A percentile compares a stretch with the other conserved stretches of the same genome.
Conservation (phyloP, 2,329 filamentous ascomycete species). For the Cadophora sp. region DNA sequence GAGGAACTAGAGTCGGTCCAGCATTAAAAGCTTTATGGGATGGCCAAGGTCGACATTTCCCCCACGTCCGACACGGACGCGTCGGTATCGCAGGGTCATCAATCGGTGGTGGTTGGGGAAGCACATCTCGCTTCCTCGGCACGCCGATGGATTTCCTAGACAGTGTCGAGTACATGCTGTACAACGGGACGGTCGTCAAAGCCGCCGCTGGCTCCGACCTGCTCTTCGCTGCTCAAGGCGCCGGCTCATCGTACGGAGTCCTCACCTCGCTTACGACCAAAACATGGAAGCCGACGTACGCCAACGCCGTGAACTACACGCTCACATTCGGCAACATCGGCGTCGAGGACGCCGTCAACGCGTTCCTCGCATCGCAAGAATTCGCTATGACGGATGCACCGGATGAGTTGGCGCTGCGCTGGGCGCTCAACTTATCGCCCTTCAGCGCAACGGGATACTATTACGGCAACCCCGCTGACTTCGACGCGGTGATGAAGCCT, state of each 20-base stretch:
- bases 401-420: slow-evolving; percentile 27
- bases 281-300: slow-evolving; percentile 22
- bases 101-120: slow-evolving; percentile 29
- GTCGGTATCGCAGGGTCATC: slow-evolving; percentile 24
- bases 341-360: not conserved
- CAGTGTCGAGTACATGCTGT: slow-evolving; percentile 29
- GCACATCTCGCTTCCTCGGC: slow-evolving; percentile 23
- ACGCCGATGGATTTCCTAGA: slow-evolving; percentile 29
- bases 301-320: slow-evolving; percentile 23
- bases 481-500: slow-evolving; percentile 22
- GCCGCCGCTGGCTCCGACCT: slow-evolving; percentile 22
- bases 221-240: slow-evolving; percentile 27
- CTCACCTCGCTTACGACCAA: slow-evolving; percentile 26
- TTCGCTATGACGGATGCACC: slow-evolving; percentile 27
- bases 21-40: slow-evolving; percentile 26
- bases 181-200: slow-evolving; percentile 26
- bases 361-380: slow-evolving; percentile 23
- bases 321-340: not conserved
- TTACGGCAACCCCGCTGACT: slow-evolving; percentile 25
- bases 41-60: slow-evolving; percentile 24
- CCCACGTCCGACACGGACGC: slow-evolving; percentile 25
- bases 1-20: slow-evolving; percentile 24
- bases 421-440: slow-evolving; percentile 6
- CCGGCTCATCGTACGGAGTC: slow-evolving; percentile 25
- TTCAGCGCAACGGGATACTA: slow-evolving; percentile 26